Conservation (phyloP, 345 rosid species). For the Bruguiera parviflora region DNA sequence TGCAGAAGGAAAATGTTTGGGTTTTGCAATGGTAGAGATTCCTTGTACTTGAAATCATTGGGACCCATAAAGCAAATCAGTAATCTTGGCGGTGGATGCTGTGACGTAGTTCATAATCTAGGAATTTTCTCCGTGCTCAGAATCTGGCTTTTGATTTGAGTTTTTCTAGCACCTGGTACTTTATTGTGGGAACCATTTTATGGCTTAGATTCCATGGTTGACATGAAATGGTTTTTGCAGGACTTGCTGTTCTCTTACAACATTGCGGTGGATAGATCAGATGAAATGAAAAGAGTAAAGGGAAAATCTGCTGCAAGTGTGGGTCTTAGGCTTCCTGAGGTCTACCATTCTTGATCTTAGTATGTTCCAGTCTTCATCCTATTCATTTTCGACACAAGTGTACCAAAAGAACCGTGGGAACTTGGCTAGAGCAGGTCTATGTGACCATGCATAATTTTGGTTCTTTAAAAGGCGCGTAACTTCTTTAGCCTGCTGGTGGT, state of each 20-base stretch:
- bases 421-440: not conserved
- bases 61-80: not conserved
- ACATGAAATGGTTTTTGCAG: slow-evolving; percentile 31
- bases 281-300: slow-evolving; percentile 66
- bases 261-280: slow-evolving; percentile 79
- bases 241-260: slow-evolving; percentile 83
- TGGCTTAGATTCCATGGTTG: not conserved
- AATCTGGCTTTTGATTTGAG: not conserved
- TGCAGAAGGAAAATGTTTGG: no score
- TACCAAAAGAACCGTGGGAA: not conserved
- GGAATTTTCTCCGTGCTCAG: not conserved
- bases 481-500: not conserved
- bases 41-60: not conserved
- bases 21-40: not conserved
- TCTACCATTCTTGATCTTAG: slow-evolving; percentile 53
- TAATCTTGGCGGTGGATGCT: not conserved
- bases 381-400: not conserved
- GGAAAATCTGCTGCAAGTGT: slow-evolving; percentile 92
- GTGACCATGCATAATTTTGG: not conserved
- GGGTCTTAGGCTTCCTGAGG: slow-evolving; percentile 85
- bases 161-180: not conserved
- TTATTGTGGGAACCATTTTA: not conserved
- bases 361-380: not conserved
- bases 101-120: not conserved
- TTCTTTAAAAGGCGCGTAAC: not conserved